Evolutionary conservation across 1,139 yeast genomes (phyloP), one percentile per base, ranked within the genome.

Genomic region (Saccharomyces hybrid): DNA sequence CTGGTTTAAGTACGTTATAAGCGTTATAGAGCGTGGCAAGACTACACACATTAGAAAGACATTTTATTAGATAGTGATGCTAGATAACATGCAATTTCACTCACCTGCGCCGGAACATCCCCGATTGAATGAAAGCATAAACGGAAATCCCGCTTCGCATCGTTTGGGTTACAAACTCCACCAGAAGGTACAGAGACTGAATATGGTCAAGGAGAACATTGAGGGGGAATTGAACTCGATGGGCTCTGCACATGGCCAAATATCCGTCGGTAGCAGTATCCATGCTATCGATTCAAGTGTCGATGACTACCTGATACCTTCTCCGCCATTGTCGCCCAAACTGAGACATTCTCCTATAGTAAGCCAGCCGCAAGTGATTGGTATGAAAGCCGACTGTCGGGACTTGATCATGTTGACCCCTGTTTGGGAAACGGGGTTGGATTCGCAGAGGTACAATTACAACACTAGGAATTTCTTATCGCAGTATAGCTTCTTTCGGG

Each of bases 271-370:
- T 38, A 38, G 24, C 44, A 21, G 8, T 16, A 21, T 38, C n/a
- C 24, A 11, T 38, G 21, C 24, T 38, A 16, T 38, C n/a, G 44
- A 19, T 12, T 16, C 48, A 46, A 26, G 31, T 26, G 51, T 52
- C 42, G 56, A 57, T 24, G 53, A 54, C 26, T 32, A 51, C 31
- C 47, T 53, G n/a, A 56, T 59, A 26, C 62, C 62, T 31, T 59
- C 62, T 12, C 62, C 62, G 5, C 62, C 62, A 8, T 50, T 51
- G 47, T 59, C 62, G 6, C 62, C 62, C 9, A 54, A 49, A 16
- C 41, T 38, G 24, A 38, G 24, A 16, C 44, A 38, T 4, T 16
- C 11, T 3, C 12, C 44, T 6, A 19, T 38, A 9, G 19, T 19
- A 38, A 38, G 11, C n/a, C 44, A 38, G 11, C 24, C 24, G 9